Percentiles rank a stretch among this genome's conserved stretches.
phyloP scores from a whole-genome alignment of 257 asterid species.

The Gentiana straminea region DNA sequence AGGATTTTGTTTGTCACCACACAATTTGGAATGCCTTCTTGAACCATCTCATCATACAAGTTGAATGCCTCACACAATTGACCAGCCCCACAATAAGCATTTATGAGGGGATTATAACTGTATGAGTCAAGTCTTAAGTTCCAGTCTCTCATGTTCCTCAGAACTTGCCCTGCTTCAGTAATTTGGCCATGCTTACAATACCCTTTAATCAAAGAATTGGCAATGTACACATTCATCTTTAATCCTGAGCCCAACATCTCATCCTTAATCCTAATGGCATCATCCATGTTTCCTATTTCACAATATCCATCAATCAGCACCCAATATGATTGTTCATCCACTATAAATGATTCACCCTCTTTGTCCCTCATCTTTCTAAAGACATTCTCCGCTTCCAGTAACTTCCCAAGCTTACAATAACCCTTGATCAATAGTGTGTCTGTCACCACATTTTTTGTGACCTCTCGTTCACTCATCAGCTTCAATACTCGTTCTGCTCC shows the following conservation, averaged over 20 bases:
- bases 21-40: slow-evolving; percentile 45
- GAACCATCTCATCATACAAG: slow-evolving; percentile 58
- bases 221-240: slow-evolving; percentile 48
- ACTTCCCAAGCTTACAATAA: slow-evolving; percentile 47
- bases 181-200: slow-evolving; percentile 61
- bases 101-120: slow-evolving; percentile 61
- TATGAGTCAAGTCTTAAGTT: slow-evolving; percentile 65
- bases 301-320: slow-evolving; percentile 73
- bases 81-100: slow-evolving; percentile 69
- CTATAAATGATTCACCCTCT: slow-evolving; percentile 18
- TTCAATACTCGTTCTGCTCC: slow-evolving; percentile 52
- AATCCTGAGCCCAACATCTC: slow-evolving; percentile 66
- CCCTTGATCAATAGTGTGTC: slow-evolving; percentile 70
- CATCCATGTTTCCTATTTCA: slow-evolving; percentile 67
- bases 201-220: slow-evolving; percentile 72
- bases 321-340: slow-evolving; percentile 66
- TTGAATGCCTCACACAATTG: slow-evolving; percentile 43
- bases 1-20: slow-evolving; percentile 65
- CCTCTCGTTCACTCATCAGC: slow-evolving; percentile 36
- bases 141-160: slow-evolving; percentile 33
- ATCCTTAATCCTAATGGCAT: slow-evolving; percentile 50
- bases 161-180: slow-evolving; percentile 44
- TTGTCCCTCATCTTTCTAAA: slow-evolving; percentile 44
- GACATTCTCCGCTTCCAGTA: slow-evolving; percentile 59
- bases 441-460: slow-evolving; percentile 50